phyloP scores from a whole-genome alignment of 108 stramenopile genomes.

The Cylindrotheca closterium region DNA sequence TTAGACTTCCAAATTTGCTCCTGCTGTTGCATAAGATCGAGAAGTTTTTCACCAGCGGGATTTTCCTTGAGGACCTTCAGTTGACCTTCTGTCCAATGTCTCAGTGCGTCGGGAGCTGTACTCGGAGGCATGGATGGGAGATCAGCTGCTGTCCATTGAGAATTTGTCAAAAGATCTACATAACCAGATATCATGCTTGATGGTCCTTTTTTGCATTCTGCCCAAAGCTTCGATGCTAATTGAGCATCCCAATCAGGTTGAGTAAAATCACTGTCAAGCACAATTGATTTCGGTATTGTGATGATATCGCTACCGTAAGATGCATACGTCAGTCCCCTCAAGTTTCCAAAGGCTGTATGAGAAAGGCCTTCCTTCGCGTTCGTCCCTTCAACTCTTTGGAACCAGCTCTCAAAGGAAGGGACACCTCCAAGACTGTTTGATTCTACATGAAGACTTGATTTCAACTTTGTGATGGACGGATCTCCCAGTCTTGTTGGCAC shows the following conservation, averaged over 20 bases:
- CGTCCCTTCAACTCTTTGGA: conserved; percentile 10
- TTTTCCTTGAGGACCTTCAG: conserved; percentile 30
- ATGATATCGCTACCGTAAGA: conserved; percentile 7
- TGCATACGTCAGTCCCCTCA: conserved; percentile 51
- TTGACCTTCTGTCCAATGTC: conserved; percentile 72
- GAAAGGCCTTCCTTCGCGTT: conserved; percentile 23
- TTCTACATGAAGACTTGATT: not conserved
- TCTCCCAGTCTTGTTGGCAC: too few species aligned
- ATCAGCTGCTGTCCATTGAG: not conserved
- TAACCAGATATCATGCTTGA: conserved; percentile 56
- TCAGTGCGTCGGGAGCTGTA: conserved; percentile 68
- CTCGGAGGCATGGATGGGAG: conserved; percentile 35
- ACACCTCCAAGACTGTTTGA: conserved; percentile 42
- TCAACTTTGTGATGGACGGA: not conserved
- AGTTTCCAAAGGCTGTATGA: conserved; percentile 42
- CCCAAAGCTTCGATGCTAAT: conserved; percentile 55
- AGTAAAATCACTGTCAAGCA: conserved; percentile 43
- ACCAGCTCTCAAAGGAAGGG: conserved; percentile 61
- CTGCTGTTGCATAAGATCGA: conserved; percentile 47
- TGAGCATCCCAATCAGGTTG: conserved; percentile 62
- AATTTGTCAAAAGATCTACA: conserved; percentile 12
- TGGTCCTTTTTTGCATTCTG: conserved; percentile 57
- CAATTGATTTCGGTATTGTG: conserved; percentile 48
- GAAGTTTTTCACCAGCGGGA: conserved; percentile 45
- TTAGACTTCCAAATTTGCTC: conserved; percentile 57